phyloP scores from a whole-genome alignment of 208 protist genomes.

The Crithidia mellificae region DNA sequence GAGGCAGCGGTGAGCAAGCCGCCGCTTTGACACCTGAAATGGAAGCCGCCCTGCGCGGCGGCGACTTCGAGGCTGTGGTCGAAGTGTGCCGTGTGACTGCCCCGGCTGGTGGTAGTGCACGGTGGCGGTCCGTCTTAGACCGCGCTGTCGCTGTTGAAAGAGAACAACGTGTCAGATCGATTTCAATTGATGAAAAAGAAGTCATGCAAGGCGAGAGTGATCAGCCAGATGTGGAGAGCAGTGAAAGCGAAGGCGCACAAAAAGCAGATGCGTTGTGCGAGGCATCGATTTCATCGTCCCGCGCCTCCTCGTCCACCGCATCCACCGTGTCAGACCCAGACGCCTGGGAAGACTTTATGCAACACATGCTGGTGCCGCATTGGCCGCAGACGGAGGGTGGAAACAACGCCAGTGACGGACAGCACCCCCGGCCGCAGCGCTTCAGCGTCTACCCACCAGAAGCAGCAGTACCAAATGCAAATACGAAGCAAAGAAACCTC shows the following conservation, averaged over 20 bases:
- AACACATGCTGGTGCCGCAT: conserved; percentile 3
- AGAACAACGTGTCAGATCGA: too few species aligned
- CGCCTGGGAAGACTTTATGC: conserved; percentile 28
- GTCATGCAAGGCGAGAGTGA: too few species aligned
- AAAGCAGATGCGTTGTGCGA: neutral
- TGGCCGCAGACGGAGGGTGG: neutral
- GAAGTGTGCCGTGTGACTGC: conserved; percentile 31
- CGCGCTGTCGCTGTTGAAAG: neutral
- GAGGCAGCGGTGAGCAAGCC: too few species aligned
- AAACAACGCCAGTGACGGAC: neutral
- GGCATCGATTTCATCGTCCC: neutral
- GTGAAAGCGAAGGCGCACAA: too few species aligned
- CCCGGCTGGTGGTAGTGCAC: conserved; percentile 5
- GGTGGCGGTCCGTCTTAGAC: conserved; percentile 14
- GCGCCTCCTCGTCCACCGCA: conserved; percentile 13
- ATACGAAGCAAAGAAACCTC: too few species aligned
- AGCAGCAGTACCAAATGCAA: too few species aligned
- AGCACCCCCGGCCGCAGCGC: neutral
- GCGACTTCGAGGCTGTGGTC: conserved; percentile 49
- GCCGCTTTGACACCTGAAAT: neutral
- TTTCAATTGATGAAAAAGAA: neutral
- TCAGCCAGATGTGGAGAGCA: too few species aligned
- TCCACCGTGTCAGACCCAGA: conserved; percentile 32
- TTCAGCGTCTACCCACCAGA: too few species aligned
- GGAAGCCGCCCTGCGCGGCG: conserved; percentile 15